Evolutionary conservation across 2,329 filamentous ascomycete species (phyloP).

Genomic region (Periconia sp.): DNA sequence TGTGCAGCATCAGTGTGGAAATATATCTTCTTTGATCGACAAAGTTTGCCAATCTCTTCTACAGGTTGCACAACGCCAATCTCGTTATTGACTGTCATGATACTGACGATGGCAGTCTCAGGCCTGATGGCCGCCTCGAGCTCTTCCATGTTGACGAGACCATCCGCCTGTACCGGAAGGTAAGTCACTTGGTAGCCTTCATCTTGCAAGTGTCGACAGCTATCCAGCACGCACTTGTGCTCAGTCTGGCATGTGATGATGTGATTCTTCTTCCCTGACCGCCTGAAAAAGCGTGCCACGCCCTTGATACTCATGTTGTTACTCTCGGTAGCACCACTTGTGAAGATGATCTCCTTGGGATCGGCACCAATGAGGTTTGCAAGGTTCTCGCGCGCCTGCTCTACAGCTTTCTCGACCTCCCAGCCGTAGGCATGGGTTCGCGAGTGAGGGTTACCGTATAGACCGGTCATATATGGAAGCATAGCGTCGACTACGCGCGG

Average conservation of each 20-base stretch:
- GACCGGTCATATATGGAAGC: conserved; percentile 89
- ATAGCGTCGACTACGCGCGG: conserved; percentile 94
- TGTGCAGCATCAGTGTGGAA: conserved; percentile 98
- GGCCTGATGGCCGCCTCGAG: conserved; percentile 87
- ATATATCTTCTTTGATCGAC: conserved; percentile 88
- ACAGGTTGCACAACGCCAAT: conserved; percentile 98
- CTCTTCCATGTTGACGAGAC: conserved; percentile 80
- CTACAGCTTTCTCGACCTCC: conserved; percentile 94
- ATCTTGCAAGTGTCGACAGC: conserved; percentile 93
- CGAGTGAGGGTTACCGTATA: conserved; percentile 97
- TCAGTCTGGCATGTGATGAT: conserved; percentile 97
- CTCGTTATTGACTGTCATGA: conserved; percentile 99
- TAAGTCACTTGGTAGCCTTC: conserved; percentile 98
- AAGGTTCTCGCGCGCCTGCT: conserved; percentile 80
- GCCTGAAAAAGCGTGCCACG: conserved; percentile 91
- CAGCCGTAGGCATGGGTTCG: conserved; percentile 97
- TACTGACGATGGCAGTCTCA: conserved; percentile 88
- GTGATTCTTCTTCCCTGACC: conserved; percentile 94
- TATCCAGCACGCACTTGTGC: conserved; percentile 98
- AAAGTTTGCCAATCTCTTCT: conserved; percentile 89
- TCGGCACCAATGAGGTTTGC: conserved; percentile 90
- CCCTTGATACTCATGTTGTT: conserved; percentile 99
- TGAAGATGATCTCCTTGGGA: conserved; percentile 98
- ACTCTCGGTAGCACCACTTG: conserved; percentile 94
- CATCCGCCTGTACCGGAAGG: conserved; percentile 82